Conservation (phyloP, 148 eudicot species). For the Chenopodium quinoa region DNA sequence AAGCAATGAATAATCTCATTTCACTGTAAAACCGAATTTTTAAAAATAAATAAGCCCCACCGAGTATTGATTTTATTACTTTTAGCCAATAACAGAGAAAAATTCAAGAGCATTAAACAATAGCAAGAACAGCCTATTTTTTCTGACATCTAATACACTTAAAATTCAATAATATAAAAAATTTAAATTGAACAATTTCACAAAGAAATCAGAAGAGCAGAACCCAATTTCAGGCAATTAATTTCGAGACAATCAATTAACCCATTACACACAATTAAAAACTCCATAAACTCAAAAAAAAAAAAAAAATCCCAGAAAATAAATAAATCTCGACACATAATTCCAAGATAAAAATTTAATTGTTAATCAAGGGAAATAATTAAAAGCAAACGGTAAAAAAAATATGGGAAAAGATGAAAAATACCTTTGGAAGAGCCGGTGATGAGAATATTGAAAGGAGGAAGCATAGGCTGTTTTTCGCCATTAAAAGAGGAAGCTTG, state of each 20-base stretch:
- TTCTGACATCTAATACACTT: not conserved
- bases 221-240: not conserved
- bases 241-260: too few species aligned
- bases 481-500: conserved; percentile 16
- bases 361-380: not conserved
- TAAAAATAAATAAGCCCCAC: too few species aligned
- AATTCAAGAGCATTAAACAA: not conserved
- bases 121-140: not conserved
- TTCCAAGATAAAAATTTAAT: too few species aligned
- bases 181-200: not conserved
- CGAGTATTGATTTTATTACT: too few species aligned
- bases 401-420: not conserved
- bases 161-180: not conserved
- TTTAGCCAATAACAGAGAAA: not conserved
- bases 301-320: too few species aligned
- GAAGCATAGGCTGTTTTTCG: conserved; percentile 50
- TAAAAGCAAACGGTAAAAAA: not conserved
- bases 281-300: too few species aligned
- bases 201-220: not conserved
- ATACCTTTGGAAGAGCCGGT: conserved; percentile 84
- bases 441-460: conserved; percentile 82
- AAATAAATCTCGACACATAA: not conserved
- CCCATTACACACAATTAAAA: too few species aligned
- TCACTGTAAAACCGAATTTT: too few species aligned
- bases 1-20: too few species aligned